Evolutionary conservation across 768 basidiomycete species (phyloP).

Genomic region (Leccinum rimulosum): DNA sequence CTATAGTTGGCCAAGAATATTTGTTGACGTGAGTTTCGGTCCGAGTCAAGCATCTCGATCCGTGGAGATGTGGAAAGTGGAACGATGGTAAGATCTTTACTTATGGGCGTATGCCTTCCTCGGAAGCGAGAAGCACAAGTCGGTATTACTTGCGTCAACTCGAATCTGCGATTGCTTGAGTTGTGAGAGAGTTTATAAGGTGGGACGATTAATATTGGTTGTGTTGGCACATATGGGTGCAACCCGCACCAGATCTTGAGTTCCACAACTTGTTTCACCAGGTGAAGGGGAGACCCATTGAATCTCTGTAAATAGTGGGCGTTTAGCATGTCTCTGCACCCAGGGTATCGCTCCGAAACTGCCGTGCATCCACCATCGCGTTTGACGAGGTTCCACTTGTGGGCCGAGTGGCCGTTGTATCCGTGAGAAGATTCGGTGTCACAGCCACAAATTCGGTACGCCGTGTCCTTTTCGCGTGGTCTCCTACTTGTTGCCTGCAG

Average conservation of each 20-base stretch:
- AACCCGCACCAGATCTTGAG: neutral
- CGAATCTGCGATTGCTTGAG: neutral
- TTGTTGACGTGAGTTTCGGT: neutral
- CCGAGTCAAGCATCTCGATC: neutral
- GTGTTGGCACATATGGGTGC: neutral
- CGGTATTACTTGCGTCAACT: neutral
- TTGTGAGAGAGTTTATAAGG: neutral
- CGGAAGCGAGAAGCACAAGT: neutral
- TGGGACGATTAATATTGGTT: neutral
- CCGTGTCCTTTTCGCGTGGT: neutral
- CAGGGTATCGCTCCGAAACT: neutral
- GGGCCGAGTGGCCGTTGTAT: neutral
- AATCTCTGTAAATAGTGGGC: neutral
- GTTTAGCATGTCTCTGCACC: neutral
- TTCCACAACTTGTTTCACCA: neutral
- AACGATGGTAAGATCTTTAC: neutral
- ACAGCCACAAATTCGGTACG: constrained; percentile 12
- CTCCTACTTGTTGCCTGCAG: neutral
- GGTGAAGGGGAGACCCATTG: neutral
- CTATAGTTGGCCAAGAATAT: neutral
- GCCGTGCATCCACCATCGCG: too few species aligned
- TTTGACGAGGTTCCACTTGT: too few species aligned
- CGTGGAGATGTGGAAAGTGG: neutral
- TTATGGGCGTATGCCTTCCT: neutral
- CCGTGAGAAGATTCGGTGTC: neutral